Evolutionary conservation across 768 basidiomycete species (phyloP).

Genomic region (Phaeolepiota aurea): DNA sequence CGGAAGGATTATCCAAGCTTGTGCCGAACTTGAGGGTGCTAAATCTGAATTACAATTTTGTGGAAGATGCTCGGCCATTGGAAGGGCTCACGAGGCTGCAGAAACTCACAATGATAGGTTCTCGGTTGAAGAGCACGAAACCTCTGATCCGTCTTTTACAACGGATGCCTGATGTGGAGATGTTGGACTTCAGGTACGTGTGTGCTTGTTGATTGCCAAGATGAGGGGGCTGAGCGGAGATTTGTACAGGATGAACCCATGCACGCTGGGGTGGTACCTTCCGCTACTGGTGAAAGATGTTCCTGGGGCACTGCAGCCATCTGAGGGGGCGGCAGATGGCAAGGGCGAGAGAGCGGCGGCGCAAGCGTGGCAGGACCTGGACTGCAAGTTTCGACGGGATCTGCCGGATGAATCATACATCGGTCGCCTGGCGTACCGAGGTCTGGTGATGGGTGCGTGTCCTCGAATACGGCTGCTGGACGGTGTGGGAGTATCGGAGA

Average conservation of each 20-base stretch:
- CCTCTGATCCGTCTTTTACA: constrained; percentile 64
- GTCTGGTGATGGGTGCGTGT: constrained; percentile 77
- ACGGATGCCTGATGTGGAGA: constrained; percentile 73
- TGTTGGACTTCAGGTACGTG: constrained; percentile 78
- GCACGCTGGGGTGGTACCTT: constrained; percentile 92
- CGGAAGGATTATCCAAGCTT: constrained; percentile 52
- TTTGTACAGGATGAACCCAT: constrained; percentile 78
- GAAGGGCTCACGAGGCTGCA: constrained; percentile 67
- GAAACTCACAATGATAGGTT: constrained; percentile 84
- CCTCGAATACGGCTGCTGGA: constrained; percentile 65
- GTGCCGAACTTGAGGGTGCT: constrained; percentile 83
- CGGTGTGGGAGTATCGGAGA: constrained; percentile 74
- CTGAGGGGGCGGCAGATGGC: constrained; percentile 25
- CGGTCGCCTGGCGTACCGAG: constrained; percentile 83
- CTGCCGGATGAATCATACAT: constrained; percentile 86
- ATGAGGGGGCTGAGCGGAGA: constrained; percentile 6
- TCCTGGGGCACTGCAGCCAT: constrained; percentile 60
- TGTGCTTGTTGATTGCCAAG: constrained; percentile 1
- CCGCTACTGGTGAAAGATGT: constrained; percentile 71
- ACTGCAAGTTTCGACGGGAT: constrained; percentile 80
- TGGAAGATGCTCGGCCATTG: constrained; percentile 64
- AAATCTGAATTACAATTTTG: constrained; percentile 96
- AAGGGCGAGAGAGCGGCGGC: constrained; percentile 14
- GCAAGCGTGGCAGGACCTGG: constrained; percentile 64
- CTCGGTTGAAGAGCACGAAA: constrained; percentile 67